Evolutionary conservation across 176 grass and related monocot genomes (phyloP).

Genomic region (Cenchrus americanus): DNA sequence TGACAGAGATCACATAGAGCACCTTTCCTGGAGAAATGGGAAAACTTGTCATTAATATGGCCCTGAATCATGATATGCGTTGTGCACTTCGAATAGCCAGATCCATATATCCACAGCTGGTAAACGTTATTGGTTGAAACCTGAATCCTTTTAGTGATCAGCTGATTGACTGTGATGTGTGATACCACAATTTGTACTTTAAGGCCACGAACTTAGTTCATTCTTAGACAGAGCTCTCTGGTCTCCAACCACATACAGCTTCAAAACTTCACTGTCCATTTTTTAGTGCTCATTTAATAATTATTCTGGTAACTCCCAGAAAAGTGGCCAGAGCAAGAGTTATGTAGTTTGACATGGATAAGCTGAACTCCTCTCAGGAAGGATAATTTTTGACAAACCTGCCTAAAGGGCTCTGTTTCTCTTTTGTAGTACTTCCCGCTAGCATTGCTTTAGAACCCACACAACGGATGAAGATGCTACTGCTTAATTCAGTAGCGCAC

Average conservation of each 20-base stretch:
- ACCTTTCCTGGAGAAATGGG: slow-evolving; percentile 29
- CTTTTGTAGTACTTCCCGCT: not conserved
- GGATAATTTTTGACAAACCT: not conserved
- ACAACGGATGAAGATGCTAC: not conserved
- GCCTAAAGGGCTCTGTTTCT: not conserved
- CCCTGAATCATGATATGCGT: slow-evolving; percentile 34
- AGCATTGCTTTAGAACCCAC: not conserved
- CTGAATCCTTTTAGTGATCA: slow-evolving; percentile 22
- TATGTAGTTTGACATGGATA: not conserved
- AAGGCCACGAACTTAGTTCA: slow-evolving; percentile 11
- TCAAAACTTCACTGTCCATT: not conserved
- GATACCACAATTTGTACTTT: slow-evolving; percentile 7
- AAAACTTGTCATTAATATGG: slow-evolving; percentile 19
- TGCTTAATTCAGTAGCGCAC: not conserved
- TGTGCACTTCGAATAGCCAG: slow-evolving; percentile 1
- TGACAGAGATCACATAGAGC: slow-evolving; percentile 50
- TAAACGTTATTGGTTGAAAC: slow-evolving; percentile 24
- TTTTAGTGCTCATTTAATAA: not conserved
- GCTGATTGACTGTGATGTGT: slow-evolving; percentile 43
- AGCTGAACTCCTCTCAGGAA: not conserved
- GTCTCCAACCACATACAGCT: slow-evolving; percentile 5
- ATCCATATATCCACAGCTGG: slow-evolving; percentile 25
- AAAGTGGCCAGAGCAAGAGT: not conserved
- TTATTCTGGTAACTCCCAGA: slow-evolving; percentile 18
- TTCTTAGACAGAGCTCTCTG: not conserved